phyloP scores from a whole-genome alignment of 148 eudicot species.

The Nyssa sinensis region DNA sequence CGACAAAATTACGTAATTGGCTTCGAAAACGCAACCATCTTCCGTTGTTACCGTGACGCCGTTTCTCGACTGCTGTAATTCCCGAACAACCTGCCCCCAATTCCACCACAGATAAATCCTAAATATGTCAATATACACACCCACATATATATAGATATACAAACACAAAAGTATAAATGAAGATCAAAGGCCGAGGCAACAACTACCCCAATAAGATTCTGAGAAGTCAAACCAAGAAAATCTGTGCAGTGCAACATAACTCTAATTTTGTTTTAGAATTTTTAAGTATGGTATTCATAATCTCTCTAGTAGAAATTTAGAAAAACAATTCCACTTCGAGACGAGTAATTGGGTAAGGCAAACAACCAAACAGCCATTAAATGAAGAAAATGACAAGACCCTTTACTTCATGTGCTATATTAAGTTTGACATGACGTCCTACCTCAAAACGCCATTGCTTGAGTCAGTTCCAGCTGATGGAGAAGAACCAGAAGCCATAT shows the following conservation, averaged over 20 bases:
- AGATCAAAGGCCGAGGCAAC: slow-evolving; percentile 7
- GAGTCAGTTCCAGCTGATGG: slow-evolving; percentile 8
- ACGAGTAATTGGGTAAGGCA: not conserved
- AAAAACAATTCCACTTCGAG: not conserved
- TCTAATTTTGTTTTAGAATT: not conserved
- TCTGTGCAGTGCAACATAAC: slow-evolving; percentile 13
- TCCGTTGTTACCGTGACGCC: slow-evolving; percentile 68
- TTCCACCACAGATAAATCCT: too few relatives aligned
- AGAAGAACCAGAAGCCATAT: too few relatives aligned
- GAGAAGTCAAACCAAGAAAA: slow-evolving; percentile 29
- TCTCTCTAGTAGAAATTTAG: slow-evolving; percentile 8
- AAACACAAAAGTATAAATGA: not conserved
- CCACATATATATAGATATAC: not conserved
- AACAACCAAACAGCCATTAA: slow-evolving; percentile 14
- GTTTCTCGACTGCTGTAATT: slow-evolving; percentile 74
- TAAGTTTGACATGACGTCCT: slow-evolving; percentile 5
- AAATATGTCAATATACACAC: too few relatives aligned
- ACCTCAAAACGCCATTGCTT: not conserved
- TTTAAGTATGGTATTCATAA: not conserved
- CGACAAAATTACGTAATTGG: slow-evolving; percentile 73
- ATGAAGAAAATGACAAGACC: slow-evolving; percentile 17
- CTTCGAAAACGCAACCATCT: slow-evolving; percentile 74
- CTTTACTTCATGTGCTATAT: slow-evolving; percentile 7
- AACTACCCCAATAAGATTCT: slow-evolving; percentile 8
- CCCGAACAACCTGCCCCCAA: slow-evolving; percentile 74